Evolutionary conservation across 2,329 filamentous ascomycete genomes (phyloP), one percentile per base, ranked within the genome.

Genomic region (Teratosphaeria pseudoeucalypti): DNA sequence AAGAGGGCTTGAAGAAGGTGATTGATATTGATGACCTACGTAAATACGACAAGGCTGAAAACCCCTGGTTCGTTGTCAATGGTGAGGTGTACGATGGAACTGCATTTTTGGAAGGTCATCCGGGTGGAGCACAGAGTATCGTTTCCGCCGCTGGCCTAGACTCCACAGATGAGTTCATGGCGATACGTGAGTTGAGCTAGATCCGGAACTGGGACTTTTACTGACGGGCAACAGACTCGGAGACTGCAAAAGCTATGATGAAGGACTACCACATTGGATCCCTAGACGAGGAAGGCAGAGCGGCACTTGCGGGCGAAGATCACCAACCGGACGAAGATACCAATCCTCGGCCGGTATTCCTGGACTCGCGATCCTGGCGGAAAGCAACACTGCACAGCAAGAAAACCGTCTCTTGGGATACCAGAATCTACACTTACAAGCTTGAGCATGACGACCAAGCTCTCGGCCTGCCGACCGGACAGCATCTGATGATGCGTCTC

Each of bases 211-310:
- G 9, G 19, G 27, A 27, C 16, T 26, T 16, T 6, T 57, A 34
- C 54, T 57, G n/a, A 54, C 34, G 34, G n/a, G 14, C 59, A 56
- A 49, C 69, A 92, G 90, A 96, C 72, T 92, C 88, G 71, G 91
- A 96, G 76, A 95, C 89, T 16, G 92, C 92, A 37, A 96, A 95
- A 75, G 82, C 81, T 19, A 95, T 95, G 90, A 91, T 96, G 87
- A 81, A 83, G 11, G 75, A 81, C 53, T 95, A 95, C 70, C 91
- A 96, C 72, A 85, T 96, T 64, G 92, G 92, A 56, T 85, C 84
- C 0, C 81, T 96, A 12, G 83, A 89, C 65, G 76, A 84, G 64
- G 77, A 77, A 23, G 82, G 85, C 1, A 77, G 79, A 6, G 76
- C 78, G 47, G 70, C 78, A 0, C 79, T 94, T 2, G 56, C 62